These are phyloP conservation scores for Tulasnella sp. DNA, from an alignment of 768 basidiomycete species.

Conservation along the genomic window DNA sequence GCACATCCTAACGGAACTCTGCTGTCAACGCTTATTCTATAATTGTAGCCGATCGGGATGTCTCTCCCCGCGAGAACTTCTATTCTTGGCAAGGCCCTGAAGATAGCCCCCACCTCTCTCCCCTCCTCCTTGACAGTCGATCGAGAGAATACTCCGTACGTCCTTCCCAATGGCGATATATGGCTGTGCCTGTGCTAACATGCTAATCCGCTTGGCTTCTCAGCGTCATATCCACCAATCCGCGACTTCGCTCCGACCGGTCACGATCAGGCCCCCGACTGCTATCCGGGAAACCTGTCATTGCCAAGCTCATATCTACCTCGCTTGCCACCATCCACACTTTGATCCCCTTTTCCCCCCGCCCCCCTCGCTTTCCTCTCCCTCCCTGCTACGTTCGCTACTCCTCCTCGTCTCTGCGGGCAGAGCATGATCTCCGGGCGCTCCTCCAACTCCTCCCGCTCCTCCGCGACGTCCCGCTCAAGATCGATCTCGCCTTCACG, in stretches of 20 bases:
- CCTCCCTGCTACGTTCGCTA: not conserved
- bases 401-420: not conserved
- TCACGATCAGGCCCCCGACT: not conserved
- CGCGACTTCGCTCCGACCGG: not conserved
- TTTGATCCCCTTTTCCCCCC: too few relatives aligned
- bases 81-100: not conserved
- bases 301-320: too few relatives aligned
- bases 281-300: too few relatives aligned
- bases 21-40: conserved; percentile 6
- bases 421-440: not conserved
- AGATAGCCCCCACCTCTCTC: not conserved
- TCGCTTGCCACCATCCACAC: too few relatives aligned
- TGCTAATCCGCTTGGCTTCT: not conserved
- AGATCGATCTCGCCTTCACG: not conserved
- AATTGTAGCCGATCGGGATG: not conserved
- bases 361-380: not conserved
- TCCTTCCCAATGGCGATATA: conserved; percentile 1
- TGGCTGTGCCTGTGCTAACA: not conserved
- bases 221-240: not conserved
- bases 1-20: not conserved
- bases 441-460: not conserved
- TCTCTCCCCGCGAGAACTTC: not conserved
- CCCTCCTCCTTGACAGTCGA: too few relatives aligned
- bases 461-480: not conserved
- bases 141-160: not conserved